Evolutionary conservation across 1,284 basidiomycete genomes (phyloP).

Genomic region (Apiotrichum akiyoshidainum): DNA sequence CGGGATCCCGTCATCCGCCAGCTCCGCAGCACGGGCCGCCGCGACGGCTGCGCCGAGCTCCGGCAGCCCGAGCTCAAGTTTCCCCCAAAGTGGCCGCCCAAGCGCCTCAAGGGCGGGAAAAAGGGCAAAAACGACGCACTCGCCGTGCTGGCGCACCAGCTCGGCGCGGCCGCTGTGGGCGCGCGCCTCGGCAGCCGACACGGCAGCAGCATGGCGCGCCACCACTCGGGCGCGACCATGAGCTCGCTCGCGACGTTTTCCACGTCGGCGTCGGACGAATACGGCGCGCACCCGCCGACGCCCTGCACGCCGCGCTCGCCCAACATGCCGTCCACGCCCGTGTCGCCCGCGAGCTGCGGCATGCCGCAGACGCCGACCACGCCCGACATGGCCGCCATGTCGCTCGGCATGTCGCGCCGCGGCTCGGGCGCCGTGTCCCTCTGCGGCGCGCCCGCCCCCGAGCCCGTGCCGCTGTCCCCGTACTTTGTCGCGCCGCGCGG

Average conservation of each 20-base stretch:
- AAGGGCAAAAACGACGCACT: neutral
- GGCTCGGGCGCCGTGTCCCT: too few species aligned
- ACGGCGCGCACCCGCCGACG: neutral
- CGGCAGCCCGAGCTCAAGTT: neutral
- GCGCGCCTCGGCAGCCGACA: neutral
- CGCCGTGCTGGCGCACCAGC: conserved; percentile 1
- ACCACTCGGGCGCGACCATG: neutral
- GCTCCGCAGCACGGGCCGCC: neutral
- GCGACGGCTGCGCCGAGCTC: neutral
- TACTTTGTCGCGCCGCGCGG: neutral
- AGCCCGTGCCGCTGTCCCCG: neutral
- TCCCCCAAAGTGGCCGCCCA: neutral
- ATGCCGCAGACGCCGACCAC: neutral
- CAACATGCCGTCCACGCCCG: neutral
- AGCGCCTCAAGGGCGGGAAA: neutral
- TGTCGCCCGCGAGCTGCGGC: neutral
- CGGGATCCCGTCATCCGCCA: neutral
- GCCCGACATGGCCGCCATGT: too few species aligned
- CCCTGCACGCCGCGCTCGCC: neutral
- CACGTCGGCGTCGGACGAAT: neutral
- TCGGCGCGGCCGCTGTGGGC: neutral
- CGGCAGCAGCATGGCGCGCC: neutral
- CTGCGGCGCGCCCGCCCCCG: too few species aligned
- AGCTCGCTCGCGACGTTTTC: neutral
- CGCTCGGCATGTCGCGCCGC: too few species aligned